Evolutionary conservation across 2,329 filamentous ascomycete species (phyloP).

Genomic region (Zymoseptoria ardabiliae): DNA sequence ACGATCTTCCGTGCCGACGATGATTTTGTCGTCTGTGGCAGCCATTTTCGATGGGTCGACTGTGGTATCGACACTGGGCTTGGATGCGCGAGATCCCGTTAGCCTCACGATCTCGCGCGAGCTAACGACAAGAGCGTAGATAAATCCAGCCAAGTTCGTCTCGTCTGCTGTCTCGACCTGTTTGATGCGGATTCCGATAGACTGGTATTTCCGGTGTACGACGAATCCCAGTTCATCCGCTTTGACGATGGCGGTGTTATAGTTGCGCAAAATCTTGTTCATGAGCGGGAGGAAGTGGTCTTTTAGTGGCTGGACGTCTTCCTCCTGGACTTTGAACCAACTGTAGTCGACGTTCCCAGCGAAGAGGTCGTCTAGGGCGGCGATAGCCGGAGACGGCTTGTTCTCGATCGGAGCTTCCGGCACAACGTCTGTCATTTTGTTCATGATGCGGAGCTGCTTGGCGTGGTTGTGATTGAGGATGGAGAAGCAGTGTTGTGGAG

Average conservation of each 20-base stretch:
- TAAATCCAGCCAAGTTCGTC: not conserved
- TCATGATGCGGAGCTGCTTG: not conserved
- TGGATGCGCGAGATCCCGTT: too few species aligned
- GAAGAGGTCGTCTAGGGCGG: not conserved
- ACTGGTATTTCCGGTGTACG: not conserved
- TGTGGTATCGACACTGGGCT: too few species aligned
- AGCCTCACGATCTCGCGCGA: not conserved
- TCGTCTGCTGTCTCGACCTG: not conserved
- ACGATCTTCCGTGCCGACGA: too few species aligned
- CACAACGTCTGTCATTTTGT: not conserved
- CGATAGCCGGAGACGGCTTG: not conserved
- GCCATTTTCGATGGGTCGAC: too few species aligned
- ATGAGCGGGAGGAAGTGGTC: not conserved
- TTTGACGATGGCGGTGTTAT: not conserved
- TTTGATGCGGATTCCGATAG: not conserved
- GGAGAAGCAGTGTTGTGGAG: not conserved
- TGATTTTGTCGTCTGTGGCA: too few species aligned
- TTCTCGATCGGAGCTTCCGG: not conserved
- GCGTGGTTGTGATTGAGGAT: not conserved
- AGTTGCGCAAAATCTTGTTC: not conserved
- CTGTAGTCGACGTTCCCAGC: not conserved
- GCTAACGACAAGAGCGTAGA: not conserved
- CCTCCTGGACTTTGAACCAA: not conserved
- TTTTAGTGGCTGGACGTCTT: not conserved
- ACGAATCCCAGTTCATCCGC: not conserved